phyloP scores from a whole-genome alignment of 768 basidiomycete genomes.

The Rhodotorula kratochvilovae region DNA sequence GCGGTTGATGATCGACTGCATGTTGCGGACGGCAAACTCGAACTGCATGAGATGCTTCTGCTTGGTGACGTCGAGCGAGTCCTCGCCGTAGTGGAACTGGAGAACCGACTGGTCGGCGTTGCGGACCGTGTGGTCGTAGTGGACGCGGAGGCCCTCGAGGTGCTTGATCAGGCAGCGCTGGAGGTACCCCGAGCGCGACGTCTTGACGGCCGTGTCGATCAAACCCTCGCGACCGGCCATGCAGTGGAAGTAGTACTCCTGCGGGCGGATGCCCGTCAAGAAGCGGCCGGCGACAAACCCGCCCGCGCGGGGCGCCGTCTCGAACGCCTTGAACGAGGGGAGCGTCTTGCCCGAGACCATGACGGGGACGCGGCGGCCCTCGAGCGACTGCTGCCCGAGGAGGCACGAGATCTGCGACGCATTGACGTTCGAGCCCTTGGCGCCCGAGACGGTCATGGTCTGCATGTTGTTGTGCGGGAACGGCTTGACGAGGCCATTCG shows the following conservation, averaged over 20 bases:
- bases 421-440: constrained; percentile 96
- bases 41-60: constrained; percentile 93
- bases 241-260: constrained; percentile 99
- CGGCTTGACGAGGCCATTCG: constrained; percentile 76
- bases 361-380: constrained; percentile 95
- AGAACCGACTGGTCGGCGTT: constrained; percentile 88
- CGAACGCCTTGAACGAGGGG: constrained; percentile 92
- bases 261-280: constrained; percentile 94
- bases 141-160: constrained; percentile 89
- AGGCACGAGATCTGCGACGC: constrained; percentile 97
- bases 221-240: constrained; percentile 99
- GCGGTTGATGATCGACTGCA: constrained; percentile 67
- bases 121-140: constrained; percentile 97
- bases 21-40: constrained; percentile 85
- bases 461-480: constrained; percentile 99
- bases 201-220: constrained; percentile 99
- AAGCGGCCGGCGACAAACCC: constrained; percentile 98
- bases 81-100: constrained; percentile 96
- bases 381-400: constrained; percentile 93
- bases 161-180: constrained; percentile 98
- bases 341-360: constrained; percentile 99
- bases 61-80: constrained; percentile 91
- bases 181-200: constrained; percentile 93
- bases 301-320: constrained; percentile 96
- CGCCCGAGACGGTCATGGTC: constrained; percentile 94